These are phyloP conservation scores for Amniculicola lignicola DNA, from an alignment of 495 filamentous ascomycete genomes.

Conservation along the genomic window DNA sequence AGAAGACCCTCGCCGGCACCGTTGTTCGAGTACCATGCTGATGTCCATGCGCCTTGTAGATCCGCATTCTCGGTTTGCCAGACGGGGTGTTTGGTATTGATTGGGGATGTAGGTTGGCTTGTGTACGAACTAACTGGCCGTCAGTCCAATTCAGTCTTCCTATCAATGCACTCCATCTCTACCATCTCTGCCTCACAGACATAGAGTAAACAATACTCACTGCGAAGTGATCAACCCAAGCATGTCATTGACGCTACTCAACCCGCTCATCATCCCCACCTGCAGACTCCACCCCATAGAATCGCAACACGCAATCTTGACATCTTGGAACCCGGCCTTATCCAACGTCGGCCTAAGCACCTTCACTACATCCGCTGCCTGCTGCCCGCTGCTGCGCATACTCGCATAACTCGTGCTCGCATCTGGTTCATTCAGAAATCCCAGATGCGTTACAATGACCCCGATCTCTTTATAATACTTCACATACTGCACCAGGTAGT, in stretches of 20 bases:
- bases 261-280: conserved; percentile 7
- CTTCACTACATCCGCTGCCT: conserved; percentile 32
- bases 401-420: conserved; percentile 29
- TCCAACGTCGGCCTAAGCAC: conserved; percentile 32
- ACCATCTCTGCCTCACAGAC: too few relatives aligned
- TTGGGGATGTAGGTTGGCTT: conserved; percentile 6
- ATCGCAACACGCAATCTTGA: conserved; percentile 31
- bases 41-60: conserved; percentile 25
- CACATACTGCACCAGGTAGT: conserved; percentile 33
- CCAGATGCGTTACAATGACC: conserved; percentile 24
- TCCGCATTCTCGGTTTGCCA: conserved; percentile 38
- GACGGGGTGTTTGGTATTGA: conserved; percentile 17
- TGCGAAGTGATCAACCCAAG: conserved; percentile 19
- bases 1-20: conserved; percentile 28
- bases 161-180: too few relatives aligned
- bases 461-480: conserved; percentile 27
- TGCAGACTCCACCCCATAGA: conserved; percentile 28
- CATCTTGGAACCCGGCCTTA: background rate
- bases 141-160: too few relatives aligned
- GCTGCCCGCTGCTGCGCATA: conserved; percentile 24
- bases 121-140: conserved; percentile 10
- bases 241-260: conserved; percentile 2
- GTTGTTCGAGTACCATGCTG: conserved; percentile 15
- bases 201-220: conserved; percentile 14
- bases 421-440: conserved; percentile 33